Conservation (phyloP, 805 yeast species). For the Myxozyma monticola region DNA sequence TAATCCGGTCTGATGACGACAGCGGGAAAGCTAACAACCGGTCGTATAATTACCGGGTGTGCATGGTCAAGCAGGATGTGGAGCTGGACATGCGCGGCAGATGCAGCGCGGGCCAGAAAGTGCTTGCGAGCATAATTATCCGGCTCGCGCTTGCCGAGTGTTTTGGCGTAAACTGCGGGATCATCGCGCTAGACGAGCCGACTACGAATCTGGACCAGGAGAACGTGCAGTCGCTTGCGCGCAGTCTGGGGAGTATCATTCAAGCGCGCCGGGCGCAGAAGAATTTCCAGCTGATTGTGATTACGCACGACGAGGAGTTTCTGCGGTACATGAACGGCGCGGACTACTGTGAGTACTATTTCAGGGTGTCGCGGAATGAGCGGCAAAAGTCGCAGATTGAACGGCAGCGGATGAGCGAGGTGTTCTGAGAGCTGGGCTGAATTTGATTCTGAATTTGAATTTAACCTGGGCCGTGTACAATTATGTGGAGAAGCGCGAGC, state of each 20-base stretch:
- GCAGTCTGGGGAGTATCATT: constrained; percentile 72
- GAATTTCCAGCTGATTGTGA: constrained; percentile 91
- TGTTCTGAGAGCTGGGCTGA: constrained; percentile 1
- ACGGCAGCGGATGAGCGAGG: constrained; percentile 38
- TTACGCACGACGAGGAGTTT: constrained; percentile 95
- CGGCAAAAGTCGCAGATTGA: constrained; percentile 77
- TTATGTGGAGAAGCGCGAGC: too few relatives aligned
- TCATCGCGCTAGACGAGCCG: constrained; percentile 96
- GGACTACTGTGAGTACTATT: constrained; percentile 83
- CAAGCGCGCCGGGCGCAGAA: constrained; percentile 71
- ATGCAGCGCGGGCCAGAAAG: constrained; percentile 98
- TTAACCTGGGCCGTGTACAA: too few relatives aligned
- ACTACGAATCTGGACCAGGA: constrained; percentile 92
- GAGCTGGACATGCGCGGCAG: constrained; percentile 98
- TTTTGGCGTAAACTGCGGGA: constrained; percentile 92
- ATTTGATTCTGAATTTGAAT: background rate
- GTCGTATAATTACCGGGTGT: constrained; percentile 45
- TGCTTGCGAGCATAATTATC: constrained; percentile 85
- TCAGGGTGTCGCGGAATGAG: constrained; percentile 75
- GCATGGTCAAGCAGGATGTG: constrained; percentile 87
- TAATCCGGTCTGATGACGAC: constrained; percentile 77
- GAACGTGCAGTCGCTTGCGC: constrained; percentile 84
- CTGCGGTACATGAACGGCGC: constrained; percentile 81
- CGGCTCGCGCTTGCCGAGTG: constrained; percentile 92
- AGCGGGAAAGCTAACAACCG: constrained; percentile 42